phyloP scores from a whole-genome alignment of 371 early-diverging fungal species.

The Lichtheimia hyalospora region DNA sequence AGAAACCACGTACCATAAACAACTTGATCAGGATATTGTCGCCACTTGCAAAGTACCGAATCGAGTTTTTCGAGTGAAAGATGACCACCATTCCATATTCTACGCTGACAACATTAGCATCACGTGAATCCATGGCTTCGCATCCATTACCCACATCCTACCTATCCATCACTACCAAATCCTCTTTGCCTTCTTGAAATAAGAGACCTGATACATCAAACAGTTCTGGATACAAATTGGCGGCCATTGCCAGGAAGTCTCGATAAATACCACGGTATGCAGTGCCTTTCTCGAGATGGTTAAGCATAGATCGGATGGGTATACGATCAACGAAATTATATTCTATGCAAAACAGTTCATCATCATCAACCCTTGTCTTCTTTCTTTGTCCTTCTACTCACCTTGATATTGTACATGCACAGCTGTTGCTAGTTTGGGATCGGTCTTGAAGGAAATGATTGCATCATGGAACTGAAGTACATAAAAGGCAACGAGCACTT shows the following conservation, averaged over 20 bases:
- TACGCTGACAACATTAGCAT: not conserved
- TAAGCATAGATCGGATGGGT: conserved; percentile 43
- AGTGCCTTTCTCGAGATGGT: conserved; percentile 32
- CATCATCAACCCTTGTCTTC: not conserved
- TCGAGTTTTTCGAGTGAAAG: not conserved
- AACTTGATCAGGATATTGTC: conserved; percentile 1
- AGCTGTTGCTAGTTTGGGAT: conserved; percentile 23
- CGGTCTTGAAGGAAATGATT: conserved; percentile 34
- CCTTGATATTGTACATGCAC: conserved; percentile 19
- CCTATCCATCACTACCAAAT: conserved; percentile 1
- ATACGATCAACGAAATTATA: conserved; percentile 35
- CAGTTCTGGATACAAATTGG: conserved; percentile 49
- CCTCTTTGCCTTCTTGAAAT: conserved; percentile 40
- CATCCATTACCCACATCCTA: not conserved
- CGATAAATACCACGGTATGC: conserved; percentile 44
- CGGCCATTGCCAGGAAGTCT: conserved; percentile 40
- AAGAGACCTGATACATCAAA: conserved; percentile 48
- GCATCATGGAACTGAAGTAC: conserved; percentile 40
- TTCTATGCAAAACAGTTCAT: conserved; percentile 16
- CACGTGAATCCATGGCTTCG: not conserved
- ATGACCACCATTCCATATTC: conserved; percentile 1
- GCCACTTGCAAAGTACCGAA: conserved; percentile 1
- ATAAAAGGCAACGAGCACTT: conserved; percentile 42
- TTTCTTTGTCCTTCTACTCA: not conserved
- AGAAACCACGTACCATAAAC: not conserved